Base-by-base conservation (phyloP, 495 filamentous ascomycete species). In the Penicillium samsonianum region DNA sequence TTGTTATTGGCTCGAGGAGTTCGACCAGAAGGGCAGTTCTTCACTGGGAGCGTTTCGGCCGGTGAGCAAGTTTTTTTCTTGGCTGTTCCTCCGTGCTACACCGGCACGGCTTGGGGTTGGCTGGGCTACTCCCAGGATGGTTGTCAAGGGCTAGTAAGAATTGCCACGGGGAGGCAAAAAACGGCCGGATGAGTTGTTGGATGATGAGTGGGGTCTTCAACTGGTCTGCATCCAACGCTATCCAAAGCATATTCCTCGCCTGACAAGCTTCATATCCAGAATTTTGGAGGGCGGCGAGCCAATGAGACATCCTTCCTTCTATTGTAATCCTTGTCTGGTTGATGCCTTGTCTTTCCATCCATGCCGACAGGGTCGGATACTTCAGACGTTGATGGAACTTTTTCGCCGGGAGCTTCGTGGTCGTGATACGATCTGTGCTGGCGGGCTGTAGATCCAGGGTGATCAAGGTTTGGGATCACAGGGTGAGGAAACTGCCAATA, bases 21-120 rank as follows among this genome's bases (percentile, higher is more conserved):
- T 65, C 28, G 59, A 62, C 58, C 7, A 67, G 61, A 69, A 67
- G 52, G 64, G 64, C 41, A 62, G 53, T 51, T 59, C 56, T 61
- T 61, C 42, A 43, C 30, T 26, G 26, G 17, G 10, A 33, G 42
- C 45, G 38, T 57, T 40, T 62, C 57, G 61, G 61, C 57, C 51
- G 61, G 23, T 57, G 61, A 57, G 59, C 57, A 55, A 31, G 26
- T 62, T 62, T 62, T n/a, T 52, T 20, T 37, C 50, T 56, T 60
- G 50, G 57, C 40, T 44, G 55, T 50, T 33, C 35, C 26, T 44
- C 41, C 57, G 66, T 67, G 45, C 38, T 45, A 69, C 66, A 37
- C 25, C 17, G 44, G 17, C 14, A 37, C 30, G 44, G 11, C 28
- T 26, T 46, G 33, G 64, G 59, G 46, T 69, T 69, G 66, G 64